Evolutionary conservation across 208 protist genomes (phyloP).

Genomic region (Angomonas ambiguus): DNA sequence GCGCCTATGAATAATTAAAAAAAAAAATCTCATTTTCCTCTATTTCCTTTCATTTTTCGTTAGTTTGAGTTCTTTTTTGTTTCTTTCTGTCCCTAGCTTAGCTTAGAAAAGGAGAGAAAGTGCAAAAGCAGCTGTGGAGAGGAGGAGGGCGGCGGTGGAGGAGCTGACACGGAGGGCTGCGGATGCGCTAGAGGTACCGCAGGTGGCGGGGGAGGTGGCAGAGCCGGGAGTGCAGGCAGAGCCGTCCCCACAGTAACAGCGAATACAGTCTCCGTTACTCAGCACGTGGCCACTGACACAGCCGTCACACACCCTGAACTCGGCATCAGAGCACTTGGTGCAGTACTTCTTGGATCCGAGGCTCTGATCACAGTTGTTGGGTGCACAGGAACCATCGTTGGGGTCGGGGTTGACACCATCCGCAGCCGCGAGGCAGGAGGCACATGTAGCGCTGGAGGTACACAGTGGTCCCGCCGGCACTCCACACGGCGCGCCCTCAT

Average conservation of each 20-base stretch:
- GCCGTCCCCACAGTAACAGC: background rate
- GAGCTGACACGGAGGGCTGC: background rate
- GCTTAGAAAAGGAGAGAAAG: background rate
- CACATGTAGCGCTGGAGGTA: too few species aligned
- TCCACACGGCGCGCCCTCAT: too few species aligned
- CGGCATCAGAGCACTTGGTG: background rate
- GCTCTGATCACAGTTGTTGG: background rate
- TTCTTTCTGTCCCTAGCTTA: too few species aligned
- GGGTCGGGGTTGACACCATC: too few species aligned
- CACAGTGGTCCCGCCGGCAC: too few species aligned
- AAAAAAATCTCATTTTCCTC: background rate
- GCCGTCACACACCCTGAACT: background rate
- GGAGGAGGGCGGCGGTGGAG: background rate
- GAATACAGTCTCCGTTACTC: background rate
- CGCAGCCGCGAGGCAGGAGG: too few species aligned
- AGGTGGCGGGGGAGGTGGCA: background rate
- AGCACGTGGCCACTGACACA: background rate
- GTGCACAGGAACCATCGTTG: too few species aligned
- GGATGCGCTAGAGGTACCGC: background rate
- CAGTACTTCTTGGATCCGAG: background rate
- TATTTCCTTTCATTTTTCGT: too few species aligned
- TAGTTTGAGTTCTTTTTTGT: too few species aligned
- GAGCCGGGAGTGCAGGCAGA: background rate
- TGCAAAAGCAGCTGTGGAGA: background rate
- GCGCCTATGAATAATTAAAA: background rate